Conservation (phyloP, 139 green algal species). For the Chlorella sp. region DNA sequence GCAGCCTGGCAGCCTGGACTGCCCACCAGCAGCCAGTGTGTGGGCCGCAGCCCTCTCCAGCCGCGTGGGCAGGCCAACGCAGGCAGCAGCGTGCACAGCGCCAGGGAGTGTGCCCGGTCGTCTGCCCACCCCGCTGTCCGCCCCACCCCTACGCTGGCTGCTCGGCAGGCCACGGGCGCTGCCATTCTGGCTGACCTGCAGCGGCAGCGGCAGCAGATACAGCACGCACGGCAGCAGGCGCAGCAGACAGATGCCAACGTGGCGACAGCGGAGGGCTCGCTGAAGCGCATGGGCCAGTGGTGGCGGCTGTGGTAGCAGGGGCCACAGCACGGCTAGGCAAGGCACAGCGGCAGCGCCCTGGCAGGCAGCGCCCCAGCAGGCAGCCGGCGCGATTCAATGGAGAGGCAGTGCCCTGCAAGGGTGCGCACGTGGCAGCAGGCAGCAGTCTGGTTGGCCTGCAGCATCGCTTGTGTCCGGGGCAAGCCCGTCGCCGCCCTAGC, state of each 20-base stretch:
- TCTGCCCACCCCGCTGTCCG: neutral
- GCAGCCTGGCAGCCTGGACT: too few relatives aligned
- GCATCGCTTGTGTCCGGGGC: neutral
- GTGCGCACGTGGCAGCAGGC: neutral
- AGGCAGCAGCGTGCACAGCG: neutral
- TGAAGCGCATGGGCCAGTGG: constrained; percentile 54
- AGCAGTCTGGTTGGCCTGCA: neutral
- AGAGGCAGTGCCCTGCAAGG: neutral
- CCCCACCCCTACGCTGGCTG: neutral
- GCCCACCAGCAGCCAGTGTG: neutral
- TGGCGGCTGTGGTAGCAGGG: constrained; percentile 39
- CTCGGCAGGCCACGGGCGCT: constrained; percentile 55
- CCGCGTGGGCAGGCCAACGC: neutral
- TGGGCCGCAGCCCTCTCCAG: neutral
- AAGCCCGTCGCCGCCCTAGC: too few relatives aligned
- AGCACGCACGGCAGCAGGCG: constrained; percentile 48
- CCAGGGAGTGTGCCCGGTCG: neutral
- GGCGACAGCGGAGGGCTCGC: constrained; percentile 28
- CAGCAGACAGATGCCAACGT: constrained; percentile 50
- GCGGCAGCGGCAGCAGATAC: constrained; percentile 65
- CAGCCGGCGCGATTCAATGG: neutral
- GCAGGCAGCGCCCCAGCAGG: neutral
- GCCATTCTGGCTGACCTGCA: constrained; percentile 66
- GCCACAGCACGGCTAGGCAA: too few relatives aligned
- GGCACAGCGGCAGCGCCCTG: neutral